A percentile compares a stretch with the other conserved stretches of the same genome.
phyloP scores from a whole-genome alignment of 106 monocot species.

The Amphibolis antarctica region DNA sequence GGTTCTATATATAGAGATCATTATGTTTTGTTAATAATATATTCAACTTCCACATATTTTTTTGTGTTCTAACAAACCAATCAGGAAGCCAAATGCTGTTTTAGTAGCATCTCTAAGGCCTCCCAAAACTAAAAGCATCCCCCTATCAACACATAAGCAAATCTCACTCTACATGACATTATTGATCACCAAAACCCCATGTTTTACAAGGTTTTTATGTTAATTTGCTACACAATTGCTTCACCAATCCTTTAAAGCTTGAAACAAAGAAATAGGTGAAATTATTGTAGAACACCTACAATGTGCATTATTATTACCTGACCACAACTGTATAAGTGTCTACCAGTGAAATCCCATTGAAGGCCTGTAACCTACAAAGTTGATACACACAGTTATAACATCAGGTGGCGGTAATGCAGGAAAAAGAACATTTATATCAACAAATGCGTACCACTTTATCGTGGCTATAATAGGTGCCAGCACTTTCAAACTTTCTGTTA shows the following conservation, averaged over 20 bases:
- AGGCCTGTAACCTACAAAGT: constrained; percentile 67
- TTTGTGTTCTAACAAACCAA: too few species aligned
- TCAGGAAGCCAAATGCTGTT: too few species aligned
- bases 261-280: neutral
- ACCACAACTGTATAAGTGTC: constrained; percentile 71
- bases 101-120: too few species aligned
- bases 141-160: too few species aligned
- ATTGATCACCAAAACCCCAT: too few species aligned
- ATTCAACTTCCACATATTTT: too few species aligned
- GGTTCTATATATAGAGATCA: too few species aligned
- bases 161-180: too few species aligned
- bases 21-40: too few species aligned
- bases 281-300: neutral
- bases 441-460: constrained; percentile 52
- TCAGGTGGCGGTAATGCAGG: neutral
- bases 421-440: neutral
- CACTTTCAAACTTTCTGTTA: constrained; percentile 18
- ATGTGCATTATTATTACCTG: constrained; percentile 34
- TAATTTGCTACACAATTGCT: too few species aligned
- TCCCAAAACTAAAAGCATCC: too few species aligned
- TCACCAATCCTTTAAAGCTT: neutral
- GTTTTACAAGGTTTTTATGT: too few species aligned
- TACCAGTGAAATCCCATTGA: constrained; percentile 61
- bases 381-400: constrained; percentile 8
- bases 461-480: constrained; percentile 41